Base-by-base conservation (phyloP, 2,329 filamentous ascomycete species). In the Epichloe baconii region DNA sequence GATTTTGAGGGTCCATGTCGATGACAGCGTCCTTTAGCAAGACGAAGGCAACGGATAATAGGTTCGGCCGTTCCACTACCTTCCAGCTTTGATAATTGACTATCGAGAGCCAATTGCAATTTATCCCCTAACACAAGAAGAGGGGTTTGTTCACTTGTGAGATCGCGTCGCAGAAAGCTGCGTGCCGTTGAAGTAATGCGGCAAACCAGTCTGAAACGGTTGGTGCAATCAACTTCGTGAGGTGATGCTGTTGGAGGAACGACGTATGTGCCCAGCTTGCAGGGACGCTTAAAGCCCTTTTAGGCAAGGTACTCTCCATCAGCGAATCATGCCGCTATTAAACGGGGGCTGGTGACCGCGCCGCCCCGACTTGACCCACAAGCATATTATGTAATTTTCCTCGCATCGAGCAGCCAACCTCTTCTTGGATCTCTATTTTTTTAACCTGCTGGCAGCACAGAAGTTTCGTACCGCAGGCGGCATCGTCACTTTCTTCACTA, bases 1-100 rank as follows among this genome's bases (percentile, higher is more conserved):
- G 71, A 52, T 67, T 67, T 53, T 70, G 68, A 42, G 66, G 58
- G 53, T 71, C 68, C 68, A 71, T 71, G 21, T 19, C 42, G 49
- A 48, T 57, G 53, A 48, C 48, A 42, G 51, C 48, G 52, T 31
- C 26, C 26, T 31, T 31, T 11, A 11, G 8, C 8, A 31, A 38
- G 36, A 44, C 42, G 23, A 36, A 44, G 31, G 31, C 40, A 49
- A 44, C 10, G 15, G 15, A 21, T 23, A 41, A 36, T 31, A 31
- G 31, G 31, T 31, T 31, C 31, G 36, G 45, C 8, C 11, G 44
- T 45, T 35, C n/a, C 44, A 45, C 45, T 40, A 15, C 35, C 44
- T 46, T 46, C 40, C 17, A 14, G 17, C 38, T 31, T 36, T 31
- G 26, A 12, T 43, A 23, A 31, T 37, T 34, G 15, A 15, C 45